A percentile compares a stretch with the other conserved stretches of the same genome.
Conservation (phyloP, 768 basidiomycete species). For the Hypholoma fasciculare region DNA sequence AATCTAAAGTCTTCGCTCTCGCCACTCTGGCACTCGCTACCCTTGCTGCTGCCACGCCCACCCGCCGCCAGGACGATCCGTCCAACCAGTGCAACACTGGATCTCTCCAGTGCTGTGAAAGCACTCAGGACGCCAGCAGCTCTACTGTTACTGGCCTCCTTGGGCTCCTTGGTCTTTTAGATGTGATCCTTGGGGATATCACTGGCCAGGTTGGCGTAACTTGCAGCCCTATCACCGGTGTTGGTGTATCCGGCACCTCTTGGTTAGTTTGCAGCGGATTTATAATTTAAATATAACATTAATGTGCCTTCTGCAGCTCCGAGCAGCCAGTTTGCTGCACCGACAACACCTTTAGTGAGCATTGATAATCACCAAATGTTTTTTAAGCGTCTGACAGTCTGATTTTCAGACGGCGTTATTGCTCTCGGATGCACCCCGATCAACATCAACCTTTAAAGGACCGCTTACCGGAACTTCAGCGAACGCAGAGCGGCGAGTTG, state of each 20-base stretch:
- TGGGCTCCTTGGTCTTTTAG: slow-evolving; percentile 7
- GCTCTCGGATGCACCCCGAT: slow-evolving; percentile 14
- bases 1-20: slow-evolving; percentile 18
- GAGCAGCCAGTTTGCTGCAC: slow-evolving; percentile 20
- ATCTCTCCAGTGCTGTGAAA: slow-evolving; percentile 3
- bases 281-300: background rate
- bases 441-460: slow-evolving; percentile 12
- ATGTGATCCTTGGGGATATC: slow-evolving; percentile 8
- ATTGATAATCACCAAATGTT: background rate
- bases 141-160: background rate
- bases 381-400: background rate
- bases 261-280: slow-evolving; percentile 1
- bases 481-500: too few species aligned
- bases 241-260: slow-evolving; percentile 15
- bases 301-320: slow-evolving; percentile 3
- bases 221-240: slow-evolving; percentile 17
- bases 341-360: slow-evolving; percentile 17
- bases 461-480: too few species aligned
- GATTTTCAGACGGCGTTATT: background rate
- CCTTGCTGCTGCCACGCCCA: slow-evolving; percentile 20
- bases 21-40: slow-evolving; percentile 20
- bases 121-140: background rate
- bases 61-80: background rate
- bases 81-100: slow-evolving; percentile 10
- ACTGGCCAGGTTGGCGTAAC: slow-evolving; percentile 13